phyloP scores from a whole-genome alignment of 768 basidiomycete genomes.

The Lactarius tabidus region DNA sequence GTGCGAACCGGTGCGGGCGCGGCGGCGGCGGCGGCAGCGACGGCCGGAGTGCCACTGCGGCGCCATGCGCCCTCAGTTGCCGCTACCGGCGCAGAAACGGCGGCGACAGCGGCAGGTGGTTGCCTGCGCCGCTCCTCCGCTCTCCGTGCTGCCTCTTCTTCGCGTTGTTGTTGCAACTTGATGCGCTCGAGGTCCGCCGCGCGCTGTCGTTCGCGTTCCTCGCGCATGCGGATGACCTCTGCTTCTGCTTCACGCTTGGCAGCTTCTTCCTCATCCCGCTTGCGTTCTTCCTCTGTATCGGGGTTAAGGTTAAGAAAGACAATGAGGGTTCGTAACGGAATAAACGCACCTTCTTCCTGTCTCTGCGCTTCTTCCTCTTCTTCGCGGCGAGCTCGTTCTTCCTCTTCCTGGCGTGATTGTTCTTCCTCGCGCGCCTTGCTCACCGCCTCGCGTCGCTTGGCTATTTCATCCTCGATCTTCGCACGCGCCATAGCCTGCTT shows the following conservation, averaged over 20 bases:
- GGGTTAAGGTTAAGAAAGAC: neutral
- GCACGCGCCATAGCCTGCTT: constrained; percentile 51
- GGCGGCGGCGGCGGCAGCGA: constrained; percentile 24
- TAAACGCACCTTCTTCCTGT: constrained; percentile 48
- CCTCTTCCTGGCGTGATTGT: constrained; percentile 39
- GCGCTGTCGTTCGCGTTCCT: constrained; percentile 48
- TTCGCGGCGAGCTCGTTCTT: constrained; percentile 35
- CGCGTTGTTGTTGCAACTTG: constrained; percentile 57
- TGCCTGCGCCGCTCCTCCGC: constrained; percentile 35
- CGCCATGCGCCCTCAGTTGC: constrained; percentile 31
- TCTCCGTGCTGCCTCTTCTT: constrained; percentile 50
- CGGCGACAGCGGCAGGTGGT: constrained; percentile 32
- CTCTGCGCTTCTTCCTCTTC: constrained; percentile 42
- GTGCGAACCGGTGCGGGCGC: constrained; percentile 29
- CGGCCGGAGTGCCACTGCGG: constrained; percentile 13
- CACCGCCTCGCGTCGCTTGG: constrained; percentile 55
- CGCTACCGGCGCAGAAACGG: constrained; percentile 29
- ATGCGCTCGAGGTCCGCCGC: constrained; percentile 51
- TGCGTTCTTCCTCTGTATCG: constrained; percentile 31
- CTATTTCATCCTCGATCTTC: constrained; percentile 85
- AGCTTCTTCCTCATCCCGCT: constrained; percentile 32
- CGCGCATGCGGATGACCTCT: constrained; percentile 45
- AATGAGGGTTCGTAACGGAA: neutral
- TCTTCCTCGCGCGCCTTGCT: constrained; percentile 60
- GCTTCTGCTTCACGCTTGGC: constrained; percentile 62